Evolutionary conservation across 2,329 filamentous ascomycete species (phyloP).

Genomic region (Volutella citrinella): DNA sequence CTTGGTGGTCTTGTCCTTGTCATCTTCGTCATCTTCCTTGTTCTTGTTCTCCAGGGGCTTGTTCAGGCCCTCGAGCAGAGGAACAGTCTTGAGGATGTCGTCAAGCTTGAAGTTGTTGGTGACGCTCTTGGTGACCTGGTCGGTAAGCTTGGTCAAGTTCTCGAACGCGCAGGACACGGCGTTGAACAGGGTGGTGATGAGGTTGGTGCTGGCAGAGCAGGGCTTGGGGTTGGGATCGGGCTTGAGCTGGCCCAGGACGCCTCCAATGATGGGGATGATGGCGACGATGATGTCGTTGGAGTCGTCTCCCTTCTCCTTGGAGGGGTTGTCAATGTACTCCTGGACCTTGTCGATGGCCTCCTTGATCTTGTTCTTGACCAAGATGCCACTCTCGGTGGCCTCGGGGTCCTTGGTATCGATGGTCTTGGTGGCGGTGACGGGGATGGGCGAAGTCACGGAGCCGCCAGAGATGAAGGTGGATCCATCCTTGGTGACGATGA

Average conservation of each 20-base stretch:
- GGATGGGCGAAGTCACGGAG: neutral
- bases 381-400: neutral
- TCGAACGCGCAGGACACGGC: neutral
- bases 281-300: neutral
- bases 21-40: neutral
- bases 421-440: neutral
- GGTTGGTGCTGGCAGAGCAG: neutral
- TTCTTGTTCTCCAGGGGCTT: neutral
- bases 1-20: neutral
- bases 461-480: neutral
- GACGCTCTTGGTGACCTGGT: neutral
- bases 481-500: neutral
- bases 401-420: neutral
- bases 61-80: neutral
- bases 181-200: neutral
- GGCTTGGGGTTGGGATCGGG: neutral
- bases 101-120: neutral
- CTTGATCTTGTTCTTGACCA: neutral
- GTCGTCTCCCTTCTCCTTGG: neutral
- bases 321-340: slow-evolving; percentile 1
- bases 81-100: neutral
- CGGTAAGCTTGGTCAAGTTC: neutral
- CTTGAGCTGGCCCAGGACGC: neutral
- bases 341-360: neutral
- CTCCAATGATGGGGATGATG: neutral